phyloP scores from a whole-genome alignment of 139 green algal genomes.

The Coelastrella sp. region DNA sequence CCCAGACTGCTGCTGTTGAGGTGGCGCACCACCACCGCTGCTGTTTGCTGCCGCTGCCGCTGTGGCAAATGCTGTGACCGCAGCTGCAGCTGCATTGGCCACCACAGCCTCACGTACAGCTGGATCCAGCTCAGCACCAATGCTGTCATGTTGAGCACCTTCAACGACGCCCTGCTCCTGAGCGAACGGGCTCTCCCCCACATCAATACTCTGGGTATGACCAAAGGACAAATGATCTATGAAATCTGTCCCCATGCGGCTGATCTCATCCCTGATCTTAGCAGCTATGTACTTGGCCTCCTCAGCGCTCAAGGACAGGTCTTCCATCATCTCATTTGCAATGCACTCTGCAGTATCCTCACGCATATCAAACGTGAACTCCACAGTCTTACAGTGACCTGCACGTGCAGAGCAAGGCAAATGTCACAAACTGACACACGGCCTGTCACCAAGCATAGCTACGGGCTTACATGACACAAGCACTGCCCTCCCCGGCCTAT shows the following conservation, averaged over 20 bases:
- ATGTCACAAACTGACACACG: neutral
- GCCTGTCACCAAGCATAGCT: too few species aligned
- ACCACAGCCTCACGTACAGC: conserved; percentile 30
- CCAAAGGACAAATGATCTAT: neutral
- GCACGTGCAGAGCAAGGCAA: neutral
- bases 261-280: conserved; percentile 70
- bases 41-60: conserved; percentile 43
- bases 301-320: conserved; percentile 80
- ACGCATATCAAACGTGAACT: conserved; percentile 93
- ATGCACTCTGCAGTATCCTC: conserved; percentile 90
- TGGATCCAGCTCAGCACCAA: neutral
- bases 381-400: conserved; percentile 85
- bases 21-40: neutral
- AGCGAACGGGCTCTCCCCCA: neutral
- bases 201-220: conserved; percentile 1
- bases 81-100: conserved; percentile 43
- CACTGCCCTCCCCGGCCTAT: too few species aligned
- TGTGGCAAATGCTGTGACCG: conserved; percentile 33
- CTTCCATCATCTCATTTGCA: conserved; percentile 95
- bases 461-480: too few species aligned
- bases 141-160: neutral
- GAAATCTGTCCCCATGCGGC: conserved; percentile 35
- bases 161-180: neutral
- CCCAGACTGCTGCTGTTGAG: conserved; percentile 24
- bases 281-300: conserved; percentile 74